phyloP scores from a whole-genome alignment of 441 rosid genomes.

The Gossypium lobatum region DNA sequence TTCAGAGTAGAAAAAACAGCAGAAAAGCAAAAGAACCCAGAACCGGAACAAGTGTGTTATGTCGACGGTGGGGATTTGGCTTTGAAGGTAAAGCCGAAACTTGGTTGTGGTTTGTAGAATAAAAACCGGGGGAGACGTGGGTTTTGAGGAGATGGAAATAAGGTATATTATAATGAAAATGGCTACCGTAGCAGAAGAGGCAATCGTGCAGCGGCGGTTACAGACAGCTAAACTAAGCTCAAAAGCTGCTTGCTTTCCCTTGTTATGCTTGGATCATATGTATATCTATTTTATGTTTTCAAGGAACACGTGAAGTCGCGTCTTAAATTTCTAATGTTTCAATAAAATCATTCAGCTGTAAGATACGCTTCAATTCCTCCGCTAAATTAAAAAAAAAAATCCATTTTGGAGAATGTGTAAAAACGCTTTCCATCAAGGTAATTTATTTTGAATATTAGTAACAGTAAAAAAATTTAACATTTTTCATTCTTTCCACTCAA shows the following conservation, averaged over 20 bases:
- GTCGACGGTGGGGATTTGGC: neutral
- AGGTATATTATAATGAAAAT: neutral
- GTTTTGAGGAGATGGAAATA: neutral
- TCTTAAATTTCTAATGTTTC: neutral
- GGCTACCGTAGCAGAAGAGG: neutral
- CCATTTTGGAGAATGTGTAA: no score
- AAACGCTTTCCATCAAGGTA: no score
- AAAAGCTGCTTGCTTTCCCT: neutral
- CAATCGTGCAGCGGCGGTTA: neutral
- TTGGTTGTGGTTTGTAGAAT: neutral
- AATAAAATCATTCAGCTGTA: neutral
- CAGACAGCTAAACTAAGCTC: neutral
- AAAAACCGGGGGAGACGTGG: neutral
- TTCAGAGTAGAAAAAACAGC: neutral
- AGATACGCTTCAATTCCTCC: neutral
- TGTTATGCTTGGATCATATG: no score
- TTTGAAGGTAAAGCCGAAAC: neutral
- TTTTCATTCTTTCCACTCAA: no score
- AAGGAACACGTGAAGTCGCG: neutral
- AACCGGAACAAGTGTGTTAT: neutral
- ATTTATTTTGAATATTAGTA: no score
- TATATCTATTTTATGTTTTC: no score
- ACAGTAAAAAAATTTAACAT: no score
- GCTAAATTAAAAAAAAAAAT: no score
- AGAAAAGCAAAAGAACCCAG: neutral